phyloP scores from a whole-genome alignment of 148 eudicot species.

The Silene conica region DNA sequence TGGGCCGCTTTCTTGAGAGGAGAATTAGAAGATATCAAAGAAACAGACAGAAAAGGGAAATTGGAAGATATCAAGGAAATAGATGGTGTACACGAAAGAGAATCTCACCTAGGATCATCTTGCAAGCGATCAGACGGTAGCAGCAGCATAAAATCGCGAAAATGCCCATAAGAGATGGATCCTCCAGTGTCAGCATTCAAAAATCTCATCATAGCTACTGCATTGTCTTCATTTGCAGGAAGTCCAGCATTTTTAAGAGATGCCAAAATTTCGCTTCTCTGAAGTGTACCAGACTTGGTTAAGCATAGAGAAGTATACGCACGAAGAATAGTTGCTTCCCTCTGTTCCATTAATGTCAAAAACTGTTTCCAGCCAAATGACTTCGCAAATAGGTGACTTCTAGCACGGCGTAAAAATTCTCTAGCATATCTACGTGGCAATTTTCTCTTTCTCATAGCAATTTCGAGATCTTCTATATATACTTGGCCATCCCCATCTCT shows the following conservation, averaged over 20 bases:
- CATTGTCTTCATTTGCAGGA: constrained; percentile 95
- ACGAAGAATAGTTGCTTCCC: constrained; percentile 90
- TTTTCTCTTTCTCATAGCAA: constrained; percentile 85
- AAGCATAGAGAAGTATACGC: constrained; percentile 94
- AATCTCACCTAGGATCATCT: constrained; percentile 91
- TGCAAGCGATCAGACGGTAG: constrained; percentile 92
- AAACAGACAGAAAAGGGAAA: too few species aligned
- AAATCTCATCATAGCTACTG: constrained; percentile 95
- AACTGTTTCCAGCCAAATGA: constrained; percentile 98
- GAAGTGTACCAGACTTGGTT: constrained; percentile 91
- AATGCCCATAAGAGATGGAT: constrained; percentile 96
- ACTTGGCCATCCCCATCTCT: constrained; percentile 98
- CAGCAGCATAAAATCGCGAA: constrained; percentile 87
- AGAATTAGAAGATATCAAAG: too few species aligned
- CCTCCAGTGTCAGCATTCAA: constrained; percentile 78
- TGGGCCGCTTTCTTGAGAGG: too few species aligned
- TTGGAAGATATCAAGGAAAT: too few species aligned
- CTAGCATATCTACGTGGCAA: constrained; percentile 78
- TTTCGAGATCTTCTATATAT: constrained; percentile 84
- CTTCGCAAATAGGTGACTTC: constrained; percentile 79
- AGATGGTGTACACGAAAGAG: background rate
- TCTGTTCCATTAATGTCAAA: constrained; percentile 87
- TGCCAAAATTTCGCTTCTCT: constrained; percentile 85
- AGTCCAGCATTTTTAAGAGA: constrained; percentile 87
- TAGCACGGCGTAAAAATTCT: constrained; percentile 77